Percentiles rank a stretch among this genome's conserved stretches.
These are phyloP conservation scores for Penicillium cinerascens DNA, from an alignment of 495 filamentous ascomycete genomes.

Conservation along the genomic window DNA sequence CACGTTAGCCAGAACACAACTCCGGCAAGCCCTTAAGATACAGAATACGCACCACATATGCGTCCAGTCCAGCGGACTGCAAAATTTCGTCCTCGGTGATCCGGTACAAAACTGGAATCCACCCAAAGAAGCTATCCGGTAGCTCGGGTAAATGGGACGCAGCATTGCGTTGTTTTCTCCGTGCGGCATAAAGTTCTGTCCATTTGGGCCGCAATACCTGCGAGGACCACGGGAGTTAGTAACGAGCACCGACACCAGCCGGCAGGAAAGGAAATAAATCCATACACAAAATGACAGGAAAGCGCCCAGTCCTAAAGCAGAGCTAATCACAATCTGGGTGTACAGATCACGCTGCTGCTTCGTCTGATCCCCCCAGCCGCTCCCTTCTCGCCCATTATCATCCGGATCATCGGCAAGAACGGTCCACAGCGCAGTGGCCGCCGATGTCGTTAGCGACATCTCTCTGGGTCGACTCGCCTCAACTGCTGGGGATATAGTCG, in stretches of 20 bases:
- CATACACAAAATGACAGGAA: slow-evolving; percentile 64
- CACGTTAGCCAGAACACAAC: neutral
- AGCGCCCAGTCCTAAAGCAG: slow-evolving; percentile 52
- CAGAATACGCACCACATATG: slow-evolving; percentile 72
- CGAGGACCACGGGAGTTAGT: neutral
- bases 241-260: neutral
- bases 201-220: slow-evolving; percentile 84
- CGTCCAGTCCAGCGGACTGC: slow-evolving; percentile 88
- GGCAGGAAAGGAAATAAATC: neutral
- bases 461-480: slow-evolving; percentile 1
- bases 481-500: slow-evolving; percentile 1
- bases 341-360: slow-evolving; percentile 48
- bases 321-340: slow-evolving; percentile 59
- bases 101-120: slow-evolving; percentile 85
- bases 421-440: slow-evolving; percentile 25
- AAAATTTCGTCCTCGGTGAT: slow-evolving; percentile 89
- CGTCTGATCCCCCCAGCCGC: slow-evolving; percentile 37
- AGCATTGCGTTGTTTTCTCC: slow-evolving; percentile 65
- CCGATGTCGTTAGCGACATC: slow-evolving; percentile 37
- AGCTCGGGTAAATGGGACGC: slow-evolving; percentile 78
- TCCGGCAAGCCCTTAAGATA: neutral
- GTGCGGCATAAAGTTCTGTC: slow-evolving; percentile 87
- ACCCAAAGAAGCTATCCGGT: slow-evolving; percentile 84
- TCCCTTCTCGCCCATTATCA: slow-evolving; percentile 17
- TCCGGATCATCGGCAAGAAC: slow-evolving; percentile 17